phyloP scores from a whole-genome alignment of 2,329 filamentous ascomycete species.

The Xylaria arbuscula region DNA sequence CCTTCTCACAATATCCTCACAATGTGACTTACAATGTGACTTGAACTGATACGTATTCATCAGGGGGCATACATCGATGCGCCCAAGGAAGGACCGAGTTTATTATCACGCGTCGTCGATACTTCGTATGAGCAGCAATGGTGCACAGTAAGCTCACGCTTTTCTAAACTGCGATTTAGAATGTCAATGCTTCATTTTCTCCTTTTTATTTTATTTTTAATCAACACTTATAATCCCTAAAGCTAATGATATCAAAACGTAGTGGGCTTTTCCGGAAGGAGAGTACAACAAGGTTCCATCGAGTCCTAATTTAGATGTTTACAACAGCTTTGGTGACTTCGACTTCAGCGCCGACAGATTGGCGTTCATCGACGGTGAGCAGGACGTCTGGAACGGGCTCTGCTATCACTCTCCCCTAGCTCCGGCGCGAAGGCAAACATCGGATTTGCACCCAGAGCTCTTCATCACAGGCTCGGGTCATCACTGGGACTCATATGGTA shows the following conservation, averaged over 20 bases:
- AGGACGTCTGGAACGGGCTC: constrained; percentile 64
- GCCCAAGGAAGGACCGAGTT: constrained; percentile 55
- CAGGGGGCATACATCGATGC: constrained; percentile 61
- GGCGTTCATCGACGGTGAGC: constrained; percentile 63
- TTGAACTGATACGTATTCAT: constrained; percentile 1
- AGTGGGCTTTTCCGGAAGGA: constrained; percentile 63
- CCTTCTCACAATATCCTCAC: not conserved
- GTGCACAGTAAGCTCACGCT: constrained; percentile 52
- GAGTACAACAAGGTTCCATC: constrained; percentile 57
- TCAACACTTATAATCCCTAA: no score
- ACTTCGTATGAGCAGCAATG: constrained; percentile 65
- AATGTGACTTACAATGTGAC: not conserved
- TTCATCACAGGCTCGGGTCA: constrained; percentile 63
- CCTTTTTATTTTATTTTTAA: no score
- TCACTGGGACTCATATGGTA: constrained; percentile 61
- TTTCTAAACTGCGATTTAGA: no score
- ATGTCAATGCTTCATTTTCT: not conserved
- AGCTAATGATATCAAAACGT: constrained; percentile 5
- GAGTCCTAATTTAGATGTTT: constrained; percentile 55
- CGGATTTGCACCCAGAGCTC: constrained; percentile 60
- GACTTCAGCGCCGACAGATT: constrained; percentile 59
- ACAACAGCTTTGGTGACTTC: constrained; percentile 61
- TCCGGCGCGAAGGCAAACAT: constrained; percentile 49
- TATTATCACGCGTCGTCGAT: constrained; percentile 61
- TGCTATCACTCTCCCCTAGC: constrained; percentile 62